Evolutionary conservation across 1,284 basidiomycete species (phyloP).

Genomic region (Singerocomus rubriflavus): DNA sequence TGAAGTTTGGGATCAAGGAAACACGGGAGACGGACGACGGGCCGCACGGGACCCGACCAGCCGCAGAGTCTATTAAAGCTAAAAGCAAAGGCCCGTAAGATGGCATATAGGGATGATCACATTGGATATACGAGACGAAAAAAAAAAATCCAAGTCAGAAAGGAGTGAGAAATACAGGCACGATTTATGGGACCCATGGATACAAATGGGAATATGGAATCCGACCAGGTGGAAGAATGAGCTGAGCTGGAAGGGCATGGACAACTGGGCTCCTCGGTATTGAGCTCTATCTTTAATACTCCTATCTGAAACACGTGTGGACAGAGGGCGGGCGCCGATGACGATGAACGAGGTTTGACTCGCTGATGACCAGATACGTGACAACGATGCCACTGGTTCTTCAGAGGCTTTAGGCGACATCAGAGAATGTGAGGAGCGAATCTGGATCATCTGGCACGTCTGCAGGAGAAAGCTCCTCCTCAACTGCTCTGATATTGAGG

Average conservation of each 20-base stretch:
- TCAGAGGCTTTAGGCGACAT: background rate
- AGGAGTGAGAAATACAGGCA: background rate
- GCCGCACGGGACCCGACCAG: background rate
- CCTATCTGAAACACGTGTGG: background rate
- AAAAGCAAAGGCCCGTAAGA: background rate
- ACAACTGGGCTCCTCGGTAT: background rate
- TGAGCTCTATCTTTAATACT: background rate
- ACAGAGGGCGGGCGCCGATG: too few species aligned
- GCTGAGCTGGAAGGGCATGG: background rate
- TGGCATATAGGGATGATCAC: too few species aligned
- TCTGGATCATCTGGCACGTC: constrained; percentile 10
- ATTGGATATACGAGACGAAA: too few species aligned
- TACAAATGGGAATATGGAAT: background rate
- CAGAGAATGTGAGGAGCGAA: constrained; percentile 1
- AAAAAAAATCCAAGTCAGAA: background rate
- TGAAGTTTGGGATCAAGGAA: background rate
- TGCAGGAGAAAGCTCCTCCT: background rate
- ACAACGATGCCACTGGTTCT: constrained; percentile 14
- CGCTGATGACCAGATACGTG: background rate
- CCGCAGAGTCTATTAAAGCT: background rate
- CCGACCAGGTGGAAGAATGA: background rate
- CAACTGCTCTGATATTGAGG: constrained; percentile 19
- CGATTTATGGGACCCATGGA: background rate
- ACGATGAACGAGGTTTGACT: background rate
- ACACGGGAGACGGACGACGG: background rate